Base-by-base conservation (phyloP, 2,329 filamentous ascomycete genomes). In the Ophiocordyceps unilateralis region DNA sequence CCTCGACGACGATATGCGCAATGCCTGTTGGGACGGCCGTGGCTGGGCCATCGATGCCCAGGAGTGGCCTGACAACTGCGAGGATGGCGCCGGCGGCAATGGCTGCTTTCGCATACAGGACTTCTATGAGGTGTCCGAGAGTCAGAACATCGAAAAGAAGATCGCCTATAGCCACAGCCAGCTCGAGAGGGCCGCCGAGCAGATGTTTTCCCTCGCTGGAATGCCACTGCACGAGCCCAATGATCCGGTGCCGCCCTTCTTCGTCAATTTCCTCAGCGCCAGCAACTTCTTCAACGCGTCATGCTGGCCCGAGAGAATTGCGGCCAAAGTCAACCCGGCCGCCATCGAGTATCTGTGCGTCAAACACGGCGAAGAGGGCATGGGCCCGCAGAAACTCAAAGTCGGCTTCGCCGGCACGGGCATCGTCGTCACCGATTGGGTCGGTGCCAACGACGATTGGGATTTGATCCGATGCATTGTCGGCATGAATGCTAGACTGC, bases 281-380 rank as follows among this genome's bases (percentile, higher is more conserved):
- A 89, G 82, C 59, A 95, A 95, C 64, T 96, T 96, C 66, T 96
- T 89, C 78, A 88, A 85, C 50, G 69, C 81, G 1, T 78, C 76
- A 44, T 94, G 87, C 61, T 98, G 91, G 91, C 91, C 91, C 0
- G 88, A 94, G 60, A 81, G 76, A 55, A 85, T 98, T 58, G 89
- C 91, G 1, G 80, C 77, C 19, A 85, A 83, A 64, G 71, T 94
- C 41, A 96, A 96, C 64, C 83, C 88, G 17, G 78, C 80, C 2
- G 72, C 78, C 43, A 58, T 78, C 45, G 74, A 78, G 52, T 76
- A 78, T 55, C 59, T 81, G 23, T 80, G 76, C 55, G 61, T 66
- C 49, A 62, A 61, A 12, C 77, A 81, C 55, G 72, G 69, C 39
- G 66, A 68, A 47, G 55, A 62, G 7, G 69, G 65, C 41, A 68